phyloP scores from a whole-genome alignment of 208 protist genomes.

The Trypanosoma mega region DNA sequence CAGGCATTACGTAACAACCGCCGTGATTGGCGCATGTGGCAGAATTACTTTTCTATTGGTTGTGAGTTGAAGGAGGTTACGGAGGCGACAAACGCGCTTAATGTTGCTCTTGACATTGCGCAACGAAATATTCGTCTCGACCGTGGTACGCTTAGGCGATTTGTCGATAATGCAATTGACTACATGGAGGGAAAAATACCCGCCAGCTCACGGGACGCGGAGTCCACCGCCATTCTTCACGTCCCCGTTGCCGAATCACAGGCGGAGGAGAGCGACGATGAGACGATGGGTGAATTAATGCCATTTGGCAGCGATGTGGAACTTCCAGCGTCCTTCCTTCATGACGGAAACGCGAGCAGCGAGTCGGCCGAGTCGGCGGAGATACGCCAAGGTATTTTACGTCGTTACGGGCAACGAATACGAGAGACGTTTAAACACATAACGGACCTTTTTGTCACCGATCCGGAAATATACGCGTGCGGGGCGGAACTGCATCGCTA shows the following conservation, averaged over 20 bases:
- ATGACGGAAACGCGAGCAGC: background rate
- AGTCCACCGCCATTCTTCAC: slow-evolving; percentile 9
- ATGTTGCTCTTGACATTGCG: slow-evolving; percentile 75
- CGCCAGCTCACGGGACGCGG: slow-evolving; percentile 40
- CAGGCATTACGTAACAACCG: slow-evolving; percentile 87
- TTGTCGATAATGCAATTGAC: slow-evolving; percentile 75
- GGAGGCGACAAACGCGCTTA: slow-evolving; percentile 80
- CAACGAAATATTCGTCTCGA: slow-evolving; percentile 72
- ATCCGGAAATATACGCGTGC: slow-evolving; percentile 81
- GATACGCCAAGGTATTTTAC: slow-evolving; percentile 37
- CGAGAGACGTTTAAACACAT: slow-evolving; percentile 66
- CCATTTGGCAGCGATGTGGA: slow-evolving; percentile 39
- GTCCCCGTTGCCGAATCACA: background rate
- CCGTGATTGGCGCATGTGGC: slow-evolving; percentile 90
- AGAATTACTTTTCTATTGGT: slow-evolving; percentile 90
- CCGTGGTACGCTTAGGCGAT: slow-evolving; percentile 52
- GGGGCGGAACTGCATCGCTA: slow-evolving; percentile 59
- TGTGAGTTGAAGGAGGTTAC: slow-evolving; percentile 83
- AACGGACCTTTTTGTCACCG: slow-evolving; percentile 73
- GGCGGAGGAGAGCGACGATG: slow-evolving; percentile 24
- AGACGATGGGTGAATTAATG: slow-evolving; percentile 21
- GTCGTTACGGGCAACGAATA: slow-evolving; percentile 69
- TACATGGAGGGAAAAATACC: slow-evolving; percentile 77
- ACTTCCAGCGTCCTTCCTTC: slow-evolving; percentile 36
- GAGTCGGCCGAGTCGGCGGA: slow-evolving; percentile 20